These are phyloP conservation scores for Hericium rajendrae DNA, from an alignment of 768 basidiomycete genomes.

Conservation along the genomic window DNA sequence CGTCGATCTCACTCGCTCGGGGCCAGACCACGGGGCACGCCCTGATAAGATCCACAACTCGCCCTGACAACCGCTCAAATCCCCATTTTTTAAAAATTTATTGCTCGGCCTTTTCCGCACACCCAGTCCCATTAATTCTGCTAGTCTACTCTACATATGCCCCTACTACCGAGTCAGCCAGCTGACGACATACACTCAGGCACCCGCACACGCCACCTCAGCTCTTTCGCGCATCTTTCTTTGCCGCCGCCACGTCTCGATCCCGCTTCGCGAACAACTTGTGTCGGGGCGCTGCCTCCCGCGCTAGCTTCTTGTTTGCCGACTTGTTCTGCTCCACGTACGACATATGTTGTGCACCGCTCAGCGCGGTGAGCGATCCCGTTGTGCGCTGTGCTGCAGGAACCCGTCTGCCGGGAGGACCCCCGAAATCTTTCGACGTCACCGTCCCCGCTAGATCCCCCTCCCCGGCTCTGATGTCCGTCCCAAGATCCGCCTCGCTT, in stretches of 20 bases:
- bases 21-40: neutral
- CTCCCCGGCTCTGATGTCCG: slow-evolving; percentile 74
- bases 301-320: slow-evolving; percentile 71
- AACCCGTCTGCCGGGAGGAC: slow-evolving; percentile 39
- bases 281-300: slow-evolving; percentile 44
- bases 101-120: neutral
- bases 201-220: neutral
- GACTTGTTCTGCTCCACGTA: slow-evolving; percentile 90
- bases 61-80: neutral
- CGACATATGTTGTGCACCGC: slow-evolving; percentile 87
- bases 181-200: neutral
- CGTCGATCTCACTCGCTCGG: slow-evolving; percentile 17
- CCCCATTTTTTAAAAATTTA: neutral
- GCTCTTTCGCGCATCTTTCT: slow-evolving; percentile 26
- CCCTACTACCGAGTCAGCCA: slow-evolving; percentile 8
- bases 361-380: slow-evolving; percentile 74
- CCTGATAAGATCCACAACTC: neutral
- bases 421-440: slow-evolving; percentile 80
- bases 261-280: slow-evolving; percentile 80
- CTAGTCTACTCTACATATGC: slow-evolving; percentile 3
- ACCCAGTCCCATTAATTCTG: neutral
- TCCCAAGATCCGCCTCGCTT: slow-evolving; percentile 78
- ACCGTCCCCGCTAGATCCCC: slow-evolving; percentile 81
- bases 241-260: slow-evolving; percentile 53
- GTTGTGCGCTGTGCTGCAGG: slow-evolving; percentile 67